Evolutionary conservation across 108 stramenopile genomes (phyloP).

Genomic region (Skeletonema tropicum): DNA sequence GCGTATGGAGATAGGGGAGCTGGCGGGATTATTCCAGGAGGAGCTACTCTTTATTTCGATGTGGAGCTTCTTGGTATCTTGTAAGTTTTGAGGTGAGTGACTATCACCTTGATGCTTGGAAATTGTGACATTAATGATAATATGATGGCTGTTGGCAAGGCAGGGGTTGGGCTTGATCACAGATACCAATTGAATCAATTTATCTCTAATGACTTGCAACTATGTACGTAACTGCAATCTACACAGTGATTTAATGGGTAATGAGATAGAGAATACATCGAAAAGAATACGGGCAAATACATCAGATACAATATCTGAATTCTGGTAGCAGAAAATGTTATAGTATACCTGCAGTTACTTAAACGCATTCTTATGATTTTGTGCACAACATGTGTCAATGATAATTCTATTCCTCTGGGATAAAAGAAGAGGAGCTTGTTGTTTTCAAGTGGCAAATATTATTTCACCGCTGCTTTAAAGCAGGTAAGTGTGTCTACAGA

Average conservation of each 20-base stretch:
- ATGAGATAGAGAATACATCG: not conserved
- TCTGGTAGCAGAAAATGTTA: not conserved
- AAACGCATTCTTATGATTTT: too few relatives aligned
- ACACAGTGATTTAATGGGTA: not conserved
- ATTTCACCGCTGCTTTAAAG: too few relatives aligned
- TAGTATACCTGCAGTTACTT: not conserved
- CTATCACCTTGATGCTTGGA: constrained; percentile 33
- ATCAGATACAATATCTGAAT: not conserved
- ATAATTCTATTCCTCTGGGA: too few relatives aligned
- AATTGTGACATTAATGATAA: not conserved
- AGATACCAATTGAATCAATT: constrained; percentile 77
- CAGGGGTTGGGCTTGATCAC: not conserved
- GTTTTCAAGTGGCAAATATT: too few relatives aligned
- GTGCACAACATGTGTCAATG: too few relatives aligned
- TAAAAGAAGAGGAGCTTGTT: too few relatives aligned
- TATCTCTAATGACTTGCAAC: constrained; percentile 70
- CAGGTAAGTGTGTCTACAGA: too few relatives aligned
- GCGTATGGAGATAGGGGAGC: constrained; percentile 93
- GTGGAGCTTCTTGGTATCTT: constrained; percentile 84
- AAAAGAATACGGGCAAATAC: not conserved
- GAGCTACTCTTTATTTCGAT: constrained; percentile 95
- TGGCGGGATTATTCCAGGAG: constrained; percentile 91
- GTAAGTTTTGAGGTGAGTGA: constrained; percentile 55
- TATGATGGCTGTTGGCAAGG: too few relatives aligned
- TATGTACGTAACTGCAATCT: not conserved